A percentile compares a stretch with the other conserved stretches of the same genome.
phyloP scores from a whole-genome alignment of 768 basidiomycete species.

The Pisolithus albus region DNA sequence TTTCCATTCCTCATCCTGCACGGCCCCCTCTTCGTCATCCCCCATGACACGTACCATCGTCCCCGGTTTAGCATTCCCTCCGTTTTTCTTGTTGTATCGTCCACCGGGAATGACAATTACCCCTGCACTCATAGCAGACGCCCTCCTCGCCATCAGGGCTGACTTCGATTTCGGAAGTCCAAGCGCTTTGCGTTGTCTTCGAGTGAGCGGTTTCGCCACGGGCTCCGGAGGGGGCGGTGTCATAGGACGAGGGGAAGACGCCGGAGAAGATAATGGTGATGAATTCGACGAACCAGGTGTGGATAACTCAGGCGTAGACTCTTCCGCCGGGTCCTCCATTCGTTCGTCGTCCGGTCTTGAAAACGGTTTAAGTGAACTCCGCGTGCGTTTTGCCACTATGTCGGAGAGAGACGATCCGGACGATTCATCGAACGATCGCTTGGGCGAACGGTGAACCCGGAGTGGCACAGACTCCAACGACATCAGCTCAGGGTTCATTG shows the following conservation, averaged over 20 bases:
- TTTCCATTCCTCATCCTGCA: constrained; percentile 46
- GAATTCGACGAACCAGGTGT: constrained; percentile 29
- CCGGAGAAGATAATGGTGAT: constrained; percentile 25
- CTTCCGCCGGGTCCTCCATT: constrained; percentile 23
- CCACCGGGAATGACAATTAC: constrained; percentile 62
- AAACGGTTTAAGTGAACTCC: constrained; percentile 16
- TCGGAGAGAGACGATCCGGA: constrained; percentile 35
- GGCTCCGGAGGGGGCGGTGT: constrained; percentile 26
- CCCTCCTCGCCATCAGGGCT: constrained; percentile 23
- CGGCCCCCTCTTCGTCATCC: constrained; percentile 28
- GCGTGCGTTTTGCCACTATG: constrained; percentile 30
- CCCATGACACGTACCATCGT: constrained; percentile 9
- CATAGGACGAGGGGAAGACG: constrained; percentile 32
- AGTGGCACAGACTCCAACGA: constrained; percentile 14
- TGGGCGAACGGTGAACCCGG: constrained; percentile 44
- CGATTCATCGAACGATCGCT: constrained; percentile 55
- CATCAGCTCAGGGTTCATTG: constrained; percentile 9
- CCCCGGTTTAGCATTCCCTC: constrained; percentile 14
- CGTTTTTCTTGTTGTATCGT: constrained; percentile 25
- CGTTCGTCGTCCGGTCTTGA: constrained; percentile 7
- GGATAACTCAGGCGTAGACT: constrained; percentile 38
- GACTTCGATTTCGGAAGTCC: constrained; percentile 54
- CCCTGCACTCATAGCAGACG: constrained; percentile 34
- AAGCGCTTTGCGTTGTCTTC: constrained; percentile 61
- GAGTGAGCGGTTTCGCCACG: constrained; percentile 43